Evolutionary conservation across 768 basidiomycete species (phyloP).

Genomic region (Termitomyces sp.): DNA sequence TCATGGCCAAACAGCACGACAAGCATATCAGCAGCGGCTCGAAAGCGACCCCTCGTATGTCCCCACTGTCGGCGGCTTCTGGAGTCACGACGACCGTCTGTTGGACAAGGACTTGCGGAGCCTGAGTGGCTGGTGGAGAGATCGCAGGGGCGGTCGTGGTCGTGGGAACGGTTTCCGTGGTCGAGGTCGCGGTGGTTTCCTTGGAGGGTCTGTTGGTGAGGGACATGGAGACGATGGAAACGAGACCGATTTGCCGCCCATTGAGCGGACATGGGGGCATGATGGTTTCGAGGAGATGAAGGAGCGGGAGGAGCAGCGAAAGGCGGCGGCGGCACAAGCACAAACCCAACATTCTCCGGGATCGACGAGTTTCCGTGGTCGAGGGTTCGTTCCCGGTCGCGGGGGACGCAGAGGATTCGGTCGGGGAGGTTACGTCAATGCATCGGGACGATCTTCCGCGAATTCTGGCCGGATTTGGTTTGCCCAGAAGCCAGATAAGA

Average conservation of each 20-base stretch:
- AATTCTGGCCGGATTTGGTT: slow-evolving; percentile 60
- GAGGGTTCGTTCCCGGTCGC: slow-evolving; percentile 46
- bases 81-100: slow-evolving; percentile 92
- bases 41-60: slow-evolving; percentile 86
- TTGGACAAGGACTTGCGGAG: slow-evolving; percentile 80
- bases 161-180: slow-evolving; percentile 63
- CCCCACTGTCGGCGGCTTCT: slow-evolving; percentile 89
- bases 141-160: slow-evolving; percentile 69
- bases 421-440: slow-evolving; percentile 40
- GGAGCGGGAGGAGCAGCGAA: slow-evolving; percentile 62
- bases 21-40: slow-evolving; percentile 82
- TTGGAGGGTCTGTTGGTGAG: slow-evolving; percentile 17
- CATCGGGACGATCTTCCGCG: slow-evolving; percentile 30
- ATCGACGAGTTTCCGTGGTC: slow-evolving; percentile 37
- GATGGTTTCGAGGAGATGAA: slow-evolving; percentile 90
- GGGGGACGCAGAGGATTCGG: slow-evolving; percentile 44
- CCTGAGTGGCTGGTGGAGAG: slow-evolving; percentile 87
- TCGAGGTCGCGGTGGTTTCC: slow-evolving; percentile 54
- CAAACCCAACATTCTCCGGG: slow-evolving; percentile 32
- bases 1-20: slow-evolving; percentile 66
- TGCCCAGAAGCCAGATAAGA: slow-evolving; percentile 71
- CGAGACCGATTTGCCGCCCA: slow-evolving; percentile 44
- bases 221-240: slow-evolving; percentile 14
- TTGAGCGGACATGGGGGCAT: slow-evolving; percentile 77
- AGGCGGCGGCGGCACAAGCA: slow-evolving; percentile 30